Evolutionary conservation across 192 early-diverging fungal species (phyloP), one percentile per base, ranked within the genome.

Genomic region (Coemansia sp.): DNA sequence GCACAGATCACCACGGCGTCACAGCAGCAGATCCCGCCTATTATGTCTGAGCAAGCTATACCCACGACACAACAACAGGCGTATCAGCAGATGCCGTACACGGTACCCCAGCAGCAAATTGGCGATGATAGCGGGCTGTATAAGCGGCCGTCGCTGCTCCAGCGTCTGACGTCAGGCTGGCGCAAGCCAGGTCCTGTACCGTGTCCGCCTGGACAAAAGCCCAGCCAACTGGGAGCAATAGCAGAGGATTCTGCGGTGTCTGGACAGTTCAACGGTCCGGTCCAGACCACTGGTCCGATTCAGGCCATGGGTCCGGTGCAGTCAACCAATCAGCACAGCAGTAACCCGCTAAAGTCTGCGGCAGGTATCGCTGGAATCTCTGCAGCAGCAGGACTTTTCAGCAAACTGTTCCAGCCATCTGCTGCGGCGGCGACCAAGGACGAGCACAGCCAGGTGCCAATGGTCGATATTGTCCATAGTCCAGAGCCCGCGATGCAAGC

Each of bases 91-190:
- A 32, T 39, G 20, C 37, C 58, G 12, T 53, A 51, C 48, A 68
- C 36, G 18, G 33, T 51, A 3, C 48, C 45, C 9, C 45, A 18
- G 22, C 36, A 37, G 3, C 38, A 12, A 17, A 20, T 22, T 4
- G 22, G 22, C 14, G 39, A 41, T 41, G 45, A 48, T 15, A 15
- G 45, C 45, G 67, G 34, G 8, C 18, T 65, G 43, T 8, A 35
- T 2, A 74, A 75, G 51, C 65, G 76, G 17, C 81, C 81, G 28
- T 83, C 81, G 59, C 51, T 83, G 67, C 51, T 83, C 17, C 71
- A 75, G 76, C 76, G 81, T 2, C 64, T 83, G 37, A 83, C 81
- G 1, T 59, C 69, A 7, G 81, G 81, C 5, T 83, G 81, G 81
- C 72, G 81, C 39, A 73, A 74, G n/a, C 72, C 45, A 48, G 45